Evolutionary conservation across 2,329 filamentous ascomycete genomes (phyloP), one percentile per base, ranked within the genome.

Genomic region (Microascus cirrosus): DNA sequence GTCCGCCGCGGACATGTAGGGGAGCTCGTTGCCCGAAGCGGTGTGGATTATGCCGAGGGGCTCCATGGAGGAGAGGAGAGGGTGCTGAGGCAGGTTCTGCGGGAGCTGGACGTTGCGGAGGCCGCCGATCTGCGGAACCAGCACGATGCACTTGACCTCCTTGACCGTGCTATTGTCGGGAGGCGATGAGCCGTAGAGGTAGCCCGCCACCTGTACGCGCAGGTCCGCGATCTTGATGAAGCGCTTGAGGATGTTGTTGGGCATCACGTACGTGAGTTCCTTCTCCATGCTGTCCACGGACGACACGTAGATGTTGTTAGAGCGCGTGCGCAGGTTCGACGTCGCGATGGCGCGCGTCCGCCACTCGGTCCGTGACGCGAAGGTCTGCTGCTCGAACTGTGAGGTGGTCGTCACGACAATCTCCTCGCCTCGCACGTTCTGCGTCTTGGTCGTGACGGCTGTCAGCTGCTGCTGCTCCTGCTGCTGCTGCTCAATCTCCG

Each of bases 351-450:
- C 94, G 63, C 95, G 80, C 12, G 94, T 99, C 57, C 94, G 89
- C 94, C 94, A 99, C 68, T 99, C 94, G 0, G 94, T 99, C 83
- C 97, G 97, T 20, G 93, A 97, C 12, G 93, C 92, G 70, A 99
- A 99, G 0, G 92, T 93, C 70, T 96, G 90, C 73, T 96, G 92
- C 74, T 99, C 94, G 66, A 95, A 99, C 68, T 96, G 90, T 20
- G 94, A 97, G 0, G 94, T 99, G 0, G 95, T 99, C 0, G 94
- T 96, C 28, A 97, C 93, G 65, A 99, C 92, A 68, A 99, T 96
- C 68, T 99, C 94, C 71, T 99, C 94, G 4, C 94, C 94, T 63
- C 93, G 90, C 5, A 94, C 87, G 68, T 99, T 99, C 71, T 96
- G 92, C 0, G 94, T 99, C 81, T 96, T 96, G 56, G 95, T 99